A percentile compares a stretch with the other conserved stretches of the same genome.
Conservation (phyloP, 2,329 filamentous ascomycete species). For the Botryotinia convoluta region DNA sequence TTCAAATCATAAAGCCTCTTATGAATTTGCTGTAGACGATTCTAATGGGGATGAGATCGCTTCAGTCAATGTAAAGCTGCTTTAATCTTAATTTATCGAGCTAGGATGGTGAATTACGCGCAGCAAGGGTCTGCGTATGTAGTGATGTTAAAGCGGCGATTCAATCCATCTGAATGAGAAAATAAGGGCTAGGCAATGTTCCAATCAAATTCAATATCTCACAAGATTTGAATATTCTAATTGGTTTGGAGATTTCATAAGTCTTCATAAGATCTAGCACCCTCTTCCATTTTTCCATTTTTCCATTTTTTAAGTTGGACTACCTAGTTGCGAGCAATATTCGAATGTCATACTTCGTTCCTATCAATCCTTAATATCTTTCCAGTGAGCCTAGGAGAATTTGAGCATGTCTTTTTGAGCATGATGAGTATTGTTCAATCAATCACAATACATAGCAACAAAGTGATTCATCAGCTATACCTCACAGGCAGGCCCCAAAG, state of each 20-base stretch:
- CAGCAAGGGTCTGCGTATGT: neutral
- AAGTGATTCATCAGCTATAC: neutral
- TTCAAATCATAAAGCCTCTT: too few species aligned
- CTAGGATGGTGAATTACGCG: too few species aligned
- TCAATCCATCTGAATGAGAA: neutral
- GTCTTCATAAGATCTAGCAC: too few species aligned
- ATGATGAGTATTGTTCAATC: neutral
- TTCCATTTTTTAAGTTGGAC: too few species aligned
- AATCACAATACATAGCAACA: neutral
- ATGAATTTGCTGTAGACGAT: neutral
- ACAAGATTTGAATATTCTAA: too few species aligned
- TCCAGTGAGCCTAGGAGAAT: rapidly evolving
- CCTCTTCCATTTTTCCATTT: too few species aligned
- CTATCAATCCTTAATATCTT: too few species aligned
- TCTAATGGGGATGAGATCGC: neutral
- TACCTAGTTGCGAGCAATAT: too few species aligned
- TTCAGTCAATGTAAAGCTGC: neutral
- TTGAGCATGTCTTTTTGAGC: neutral
- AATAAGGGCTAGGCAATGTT: neutral
- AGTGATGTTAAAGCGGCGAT: rapidly evolving
- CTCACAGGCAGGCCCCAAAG: neutral
- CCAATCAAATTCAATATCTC: too few species aligned
- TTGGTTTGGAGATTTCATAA: too few species aligned
- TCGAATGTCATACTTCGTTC: too few species aligned
- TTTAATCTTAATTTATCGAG: neutral